phyloP scores from a whole-genome alignment of 2,329 filamentous ascomycete species.

The Clonostachys solani region DNA sequence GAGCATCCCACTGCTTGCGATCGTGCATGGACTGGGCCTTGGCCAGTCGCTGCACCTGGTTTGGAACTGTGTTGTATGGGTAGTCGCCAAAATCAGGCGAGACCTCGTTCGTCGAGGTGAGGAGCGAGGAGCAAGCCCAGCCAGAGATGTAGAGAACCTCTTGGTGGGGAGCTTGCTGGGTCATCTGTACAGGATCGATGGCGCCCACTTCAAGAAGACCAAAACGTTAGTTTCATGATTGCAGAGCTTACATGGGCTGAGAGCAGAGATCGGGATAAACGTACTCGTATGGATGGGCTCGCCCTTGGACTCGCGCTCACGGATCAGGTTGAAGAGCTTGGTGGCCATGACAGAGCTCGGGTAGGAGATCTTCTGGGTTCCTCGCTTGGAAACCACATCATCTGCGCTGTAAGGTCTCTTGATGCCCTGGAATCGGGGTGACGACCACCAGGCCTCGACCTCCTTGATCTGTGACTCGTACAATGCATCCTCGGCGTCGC shows the following conservation, averaged over 20 bases:
- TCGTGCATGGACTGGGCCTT: slow-evolving; percentile 98
- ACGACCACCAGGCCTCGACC: slow-evolving; percentile 87
- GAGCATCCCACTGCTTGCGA: slow-evolving; percentile 85
- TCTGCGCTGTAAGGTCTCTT: slow-evolving; percentile 86
- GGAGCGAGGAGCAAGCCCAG: slow-evolving; percentile 92
- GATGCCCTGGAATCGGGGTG: slow-evolving; percentile 81
- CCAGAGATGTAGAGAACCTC: slow-evolving; percentile 95
- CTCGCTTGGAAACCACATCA: slow-evolving; percentile 91
- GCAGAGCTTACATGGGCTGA: not conserved
- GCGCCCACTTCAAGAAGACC: slow-evolving; percentile 67
- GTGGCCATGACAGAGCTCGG: slow-evolving; percentile 92
- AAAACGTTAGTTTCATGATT: not conserved
- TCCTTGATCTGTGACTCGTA: slow-evolving; percentile 81
- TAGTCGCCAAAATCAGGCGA: slow-evolving; percentile 98
- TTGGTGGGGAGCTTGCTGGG: slow-evolving; percentile 92
- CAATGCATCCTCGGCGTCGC: slow-evolving; percentile 76
- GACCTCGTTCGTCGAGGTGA: slow-evolving; percentile 95
- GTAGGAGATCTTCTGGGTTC: slow-evolving; percentile 80
- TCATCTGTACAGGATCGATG: slow-evolving; percentile 99
- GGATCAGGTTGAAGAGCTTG: slow-evolving; percentile 88
- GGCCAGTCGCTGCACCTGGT: slow-evolving; percentile 92
- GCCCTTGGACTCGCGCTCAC: slow-evolving; percentile 70
- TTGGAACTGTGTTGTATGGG: slow-evolving; percentile 97
- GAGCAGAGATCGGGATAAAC: slow-evolving; percentile 15
- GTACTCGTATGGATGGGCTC: slow-evolving; percentile 90